Evolutionary conservation across 352 stramenopile genomes (phyloP).

Genomic region (Globisporangium splendens): DNA sequence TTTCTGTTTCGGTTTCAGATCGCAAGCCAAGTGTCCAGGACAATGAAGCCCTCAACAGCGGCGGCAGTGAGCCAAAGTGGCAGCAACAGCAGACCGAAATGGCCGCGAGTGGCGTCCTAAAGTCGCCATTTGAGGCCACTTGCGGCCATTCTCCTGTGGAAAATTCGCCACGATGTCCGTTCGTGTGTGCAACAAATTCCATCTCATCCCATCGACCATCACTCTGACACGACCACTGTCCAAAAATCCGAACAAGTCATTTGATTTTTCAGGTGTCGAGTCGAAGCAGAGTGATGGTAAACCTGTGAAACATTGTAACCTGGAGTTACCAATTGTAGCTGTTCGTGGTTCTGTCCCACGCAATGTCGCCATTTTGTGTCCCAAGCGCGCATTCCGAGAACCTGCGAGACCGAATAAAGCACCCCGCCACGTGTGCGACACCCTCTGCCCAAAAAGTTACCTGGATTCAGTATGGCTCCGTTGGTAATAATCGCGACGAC

Average conservation of each 20-base stretch:
- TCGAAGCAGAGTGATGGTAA: background rate
- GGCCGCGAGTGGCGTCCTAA: no score
- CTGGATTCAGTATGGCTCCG: background rate
- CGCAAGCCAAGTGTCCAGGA: no score
- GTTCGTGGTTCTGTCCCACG: background rate
- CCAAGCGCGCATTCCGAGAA: background rate
- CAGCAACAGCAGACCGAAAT: no score
- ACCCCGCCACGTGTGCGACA: background rate
- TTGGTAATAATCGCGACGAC: background rate
- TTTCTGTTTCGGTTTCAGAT: no score
- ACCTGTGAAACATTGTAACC: background rate
- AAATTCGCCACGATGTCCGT: slow-evolving; percentile 7
- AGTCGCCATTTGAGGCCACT: no score
- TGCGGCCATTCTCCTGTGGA: background rate
- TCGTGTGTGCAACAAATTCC: background rate
- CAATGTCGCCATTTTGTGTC: background rate
- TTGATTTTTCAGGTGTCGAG: slow-evolving; percentile 7
- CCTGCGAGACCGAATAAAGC: background rate
- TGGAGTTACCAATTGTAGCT: background rate
- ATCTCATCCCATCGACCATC: background rate
- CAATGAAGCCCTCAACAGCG: no score
- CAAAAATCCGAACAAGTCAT: slow-evolving; percentile 15
- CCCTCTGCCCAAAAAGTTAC: background rate
- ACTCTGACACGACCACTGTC: background rate
- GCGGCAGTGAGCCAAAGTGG: no score